Conservation (phyloP, 2,329 filamentous ascomycete species). For the Verticillium nonalfalfae region DNA sequence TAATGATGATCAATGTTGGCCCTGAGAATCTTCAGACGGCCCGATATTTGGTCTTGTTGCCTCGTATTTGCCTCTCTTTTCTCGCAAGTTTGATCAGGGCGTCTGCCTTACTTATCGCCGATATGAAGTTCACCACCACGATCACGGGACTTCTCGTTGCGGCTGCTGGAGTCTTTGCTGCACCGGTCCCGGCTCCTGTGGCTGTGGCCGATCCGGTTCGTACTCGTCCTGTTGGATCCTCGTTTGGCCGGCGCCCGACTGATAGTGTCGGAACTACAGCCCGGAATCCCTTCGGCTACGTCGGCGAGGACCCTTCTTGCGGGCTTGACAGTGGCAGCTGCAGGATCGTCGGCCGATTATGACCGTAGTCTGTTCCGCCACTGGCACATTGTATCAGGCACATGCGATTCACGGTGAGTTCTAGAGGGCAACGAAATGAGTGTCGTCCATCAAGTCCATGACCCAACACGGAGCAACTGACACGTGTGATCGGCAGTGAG, state of each 20-base stretch:
- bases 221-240: not conserved
- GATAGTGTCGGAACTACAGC: conserved; percentile 22
- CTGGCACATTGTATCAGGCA: conserved; percentile 60
- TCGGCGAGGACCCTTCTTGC: conserved; percentile 52
- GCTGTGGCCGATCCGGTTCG: not conserved
- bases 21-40: not conserved
- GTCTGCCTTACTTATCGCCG: not conserved
- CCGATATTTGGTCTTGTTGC: not conserved
- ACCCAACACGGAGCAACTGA: not conserved
- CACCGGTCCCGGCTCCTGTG: not conserved
- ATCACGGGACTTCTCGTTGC: not conserved
- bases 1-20: too few species aligned
- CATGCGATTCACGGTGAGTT: conserved; percentile 59
- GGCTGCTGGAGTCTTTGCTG: not conserved
- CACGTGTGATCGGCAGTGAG: not conserved
- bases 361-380: conserved; percentile 63
- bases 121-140: not conserved
- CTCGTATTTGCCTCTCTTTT: not conserved
- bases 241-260: not conserved
- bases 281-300: conserved; percentile 55
- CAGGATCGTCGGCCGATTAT: conserved; percentile 52
- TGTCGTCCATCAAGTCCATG: not conserved
- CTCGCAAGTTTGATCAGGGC: not conserved
- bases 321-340: conserved; percentile 48
- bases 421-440: not conserved